Base-by-base conservation (phyloP, 2,329 filamentous ascomycete genomes). In the Capronia americana region DNA sequence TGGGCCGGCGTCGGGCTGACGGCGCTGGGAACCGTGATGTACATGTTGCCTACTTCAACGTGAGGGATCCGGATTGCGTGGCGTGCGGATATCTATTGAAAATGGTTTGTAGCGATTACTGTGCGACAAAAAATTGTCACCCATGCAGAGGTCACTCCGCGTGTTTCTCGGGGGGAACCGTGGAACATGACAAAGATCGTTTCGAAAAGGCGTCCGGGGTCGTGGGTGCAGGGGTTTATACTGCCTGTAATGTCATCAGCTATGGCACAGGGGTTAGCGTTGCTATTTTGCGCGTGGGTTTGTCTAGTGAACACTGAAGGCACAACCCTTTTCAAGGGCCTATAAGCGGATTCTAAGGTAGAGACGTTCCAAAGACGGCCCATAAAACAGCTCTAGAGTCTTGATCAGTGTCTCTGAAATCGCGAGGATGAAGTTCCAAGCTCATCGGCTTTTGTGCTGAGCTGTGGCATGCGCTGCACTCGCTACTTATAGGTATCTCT, bases 1-100 rank as follows among this genome's bases (percentile, higher is more conserved):
- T 84, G 82, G 82, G 71, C 81, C 59, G 82, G 82, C 17, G 73
- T 83, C 11, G 69, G 81, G n/a, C 77, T 82, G 74, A 82, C 79
- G 11, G 78, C 78, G 12, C 64, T 82, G 17, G 82, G 82, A 23
- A 79, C 80, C 0, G 67, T 79, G 14, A 68, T 71, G 41, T 76
- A 76, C 61, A 72, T 73, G 70, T 61, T 68, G 57, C 68, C 72
- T 6, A 70, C 68, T 4, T 70, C 68, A 23, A 54, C 57, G 32
- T 68, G 54, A 58, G 51, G 2, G 11, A 34, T 12, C 24, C 24
- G 26, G 5, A 12, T 51, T 17, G 34, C 10, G 50, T 34, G 23
- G 38, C 14, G n/a, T 20, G 38, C 3, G 17, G 20, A 44, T 44
- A 2, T 44, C 14, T n/a, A 5, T 1, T 44, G 20, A 8, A 44